Conservation (phyloP, 345 rosid genomes). For the Syzygium grande region DNA sequence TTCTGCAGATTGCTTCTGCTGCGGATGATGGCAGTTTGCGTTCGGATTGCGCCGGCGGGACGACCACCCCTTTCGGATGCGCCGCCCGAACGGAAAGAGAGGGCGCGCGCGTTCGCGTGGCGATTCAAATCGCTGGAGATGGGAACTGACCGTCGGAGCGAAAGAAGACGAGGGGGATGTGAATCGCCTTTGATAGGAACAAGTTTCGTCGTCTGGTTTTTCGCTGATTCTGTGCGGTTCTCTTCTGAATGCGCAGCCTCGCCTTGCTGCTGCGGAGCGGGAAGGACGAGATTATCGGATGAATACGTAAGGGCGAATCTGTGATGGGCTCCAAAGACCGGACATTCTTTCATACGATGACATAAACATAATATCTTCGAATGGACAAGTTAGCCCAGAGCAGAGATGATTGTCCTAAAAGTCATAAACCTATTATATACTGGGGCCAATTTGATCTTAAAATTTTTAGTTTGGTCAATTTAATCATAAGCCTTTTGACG, state of each 20-base stretch:
- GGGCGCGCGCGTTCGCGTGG: background rate
- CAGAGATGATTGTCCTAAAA: background rate
- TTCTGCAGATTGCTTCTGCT: background rate
- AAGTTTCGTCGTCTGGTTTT: background rate
- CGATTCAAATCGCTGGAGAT: background rate
- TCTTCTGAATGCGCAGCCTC: background rate
- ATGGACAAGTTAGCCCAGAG: rapidly evolving
- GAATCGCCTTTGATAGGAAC: background rate
- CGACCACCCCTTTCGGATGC: background rate
- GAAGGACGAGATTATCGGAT: background rate
- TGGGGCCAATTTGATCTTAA: background rate
- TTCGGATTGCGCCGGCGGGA: background rate
- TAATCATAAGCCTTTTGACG: rapidly evolving
- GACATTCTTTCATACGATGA: background rate
- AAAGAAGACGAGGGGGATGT: background rate
- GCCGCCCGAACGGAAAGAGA: background rate
- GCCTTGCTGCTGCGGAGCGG: background rate
- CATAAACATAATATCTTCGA: background rate
- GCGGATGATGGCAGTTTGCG: background rate
- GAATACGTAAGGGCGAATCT: background rate
- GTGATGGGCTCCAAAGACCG: background rate
- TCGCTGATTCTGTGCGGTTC: background rate
- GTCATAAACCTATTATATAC: too few relatives aligned
- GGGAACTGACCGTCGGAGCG: background rate
- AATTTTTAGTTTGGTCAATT: background rate